Evolutionary conservation across 139 green algal species (phyloP).

Genomic region (Chlorella sp.): DNA sequence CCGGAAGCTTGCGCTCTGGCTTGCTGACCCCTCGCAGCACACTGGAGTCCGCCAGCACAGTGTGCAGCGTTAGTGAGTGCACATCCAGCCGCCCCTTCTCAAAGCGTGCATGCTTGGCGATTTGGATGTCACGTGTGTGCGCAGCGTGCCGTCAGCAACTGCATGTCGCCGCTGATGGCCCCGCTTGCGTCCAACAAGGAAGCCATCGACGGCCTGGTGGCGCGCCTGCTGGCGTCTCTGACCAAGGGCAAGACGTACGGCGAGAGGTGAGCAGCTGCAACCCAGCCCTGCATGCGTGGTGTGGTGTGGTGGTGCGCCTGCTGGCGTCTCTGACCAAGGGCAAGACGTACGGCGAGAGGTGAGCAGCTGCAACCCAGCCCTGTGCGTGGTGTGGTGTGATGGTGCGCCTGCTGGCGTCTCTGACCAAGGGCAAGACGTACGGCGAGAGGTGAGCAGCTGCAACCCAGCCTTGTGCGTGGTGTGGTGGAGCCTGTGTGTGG

Average conservation of each 20-base stretch:
- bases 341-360: slow-evolving; percentile 63
- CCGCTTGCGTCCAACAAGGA: slow-evolving; percentile 25
- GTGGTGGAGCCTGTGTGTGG: too few species aligned
- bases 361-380: not conserved
- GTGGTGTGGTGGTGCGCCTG: slow-evolving; percentile 36
- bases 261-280: slow-evolving; percentile 35
- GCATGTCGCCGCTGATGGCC: slow-evolving; percentile 82
- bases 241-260: slow-evolving; percentile 61
- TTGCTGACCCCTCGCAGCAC: too few species aligned
- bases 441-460: slow-evolving; percentile 45
- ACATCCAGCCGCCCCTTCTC: too few species aligned
- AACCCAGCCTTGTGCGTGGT: not conserved
- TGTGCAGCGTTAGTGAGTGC: too few species aligned
- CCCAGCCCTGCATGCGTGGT: not conserved
- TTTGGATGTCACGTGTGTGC: too few species aligned
- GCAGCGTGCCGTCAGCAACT: slow-evolving; percentile 64
- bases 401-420: slow-evolving; percentile 44
- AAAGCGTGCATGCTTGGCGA: too few species aligned
- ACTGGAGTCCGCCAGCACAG: too few species aligned
- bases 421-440: slow-evolving; percentile 58
- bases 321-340: slow-evolving; percentile 48
- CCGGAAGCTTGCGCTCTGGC: too few species aligned
- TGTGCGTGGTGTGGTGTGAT: slow-evolving; percentile 8
- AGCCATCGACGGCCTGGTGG: slow-evolving; percentile 16
- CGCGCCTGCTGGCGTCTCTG: slow-evolving; percentile 49